Evolutionary conservation across 23 red algal species (phyloP).

Genomic region (Chondrus crispus): DNA sequence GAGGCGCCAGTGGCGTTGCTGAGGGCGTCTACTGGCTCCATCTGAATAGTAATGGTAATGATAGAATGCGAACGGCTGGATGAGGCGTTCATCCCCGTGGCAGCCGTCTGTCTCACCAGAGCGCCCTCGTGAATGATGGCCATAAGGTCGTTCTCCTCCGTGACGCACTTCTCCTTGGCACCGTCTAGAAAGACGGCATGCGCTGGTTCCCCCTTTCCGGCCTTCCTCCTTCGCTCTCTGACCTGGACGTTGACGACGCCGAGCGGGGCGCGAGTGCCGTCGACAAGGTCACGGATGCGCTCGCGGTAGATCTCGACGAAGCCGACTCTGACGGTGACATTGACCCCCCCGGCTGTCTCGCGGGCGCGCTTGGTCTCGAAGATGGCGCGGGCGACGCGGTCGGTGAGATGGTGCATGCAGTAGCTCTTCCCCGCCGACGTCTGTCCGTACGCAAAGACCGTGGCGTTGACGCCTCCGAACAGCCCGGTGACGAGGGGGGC

Average conservation of each 20-base stretch:
- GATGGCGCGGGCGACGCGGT: slow-evolving; percentile 10
- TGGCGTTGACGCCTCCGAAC: slow-evolving; percentile 87
- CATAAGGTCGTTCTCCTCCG: neutral
- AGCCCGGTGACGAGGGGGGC: slow-evolving; percentile 63
- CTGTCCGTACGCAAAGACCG: slow-evolving; percentile 96
- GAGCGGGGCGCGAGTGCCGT: neutral
- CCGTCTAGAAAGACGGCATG: slow-evolving; percentile 59
- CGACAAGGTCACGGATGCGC: slow-evolving; percentile 47
- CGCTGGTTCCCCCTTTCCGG: neutral
- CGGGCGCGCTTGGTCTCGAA: slow-evolving; percentile 8
- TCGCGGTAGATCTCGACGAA: slow-evolving; percentile 72
- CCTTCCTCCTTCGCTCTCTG: neutral
- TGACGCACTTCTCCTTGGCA: slow-evolving; percentile 22
- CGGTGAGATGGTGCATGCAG: slow-evolving; percentile 74
- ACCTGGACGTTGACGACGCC: slow-evolving; percentile 33
- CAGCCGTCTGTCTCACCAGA: slow-evolving; percentile 49
- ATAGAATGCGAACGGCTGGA: slow-evolving; percentile 76
- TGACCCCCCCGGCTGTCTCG: neutral
- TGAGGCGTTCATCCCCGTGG: slow-evolving; percentile 87
- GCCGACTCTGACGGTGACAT: slow-evolving; percentile 37
- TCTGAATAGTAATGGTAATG: slow-evolving; percentile 79
- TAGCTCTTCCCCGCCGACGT: slow-evolving; percentile 92
- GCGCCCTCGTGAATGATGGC: slow-evolving; percentile 24
- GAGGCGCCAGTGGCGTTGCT: neutral
- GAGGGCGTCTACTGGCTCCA: neutral